These are phyloP conservation scores for Raffaelea ambrosiae DNA, from an alignment of 2,329 filamentous ascomycete genomes.

Conservation along the genomic window DNA sequence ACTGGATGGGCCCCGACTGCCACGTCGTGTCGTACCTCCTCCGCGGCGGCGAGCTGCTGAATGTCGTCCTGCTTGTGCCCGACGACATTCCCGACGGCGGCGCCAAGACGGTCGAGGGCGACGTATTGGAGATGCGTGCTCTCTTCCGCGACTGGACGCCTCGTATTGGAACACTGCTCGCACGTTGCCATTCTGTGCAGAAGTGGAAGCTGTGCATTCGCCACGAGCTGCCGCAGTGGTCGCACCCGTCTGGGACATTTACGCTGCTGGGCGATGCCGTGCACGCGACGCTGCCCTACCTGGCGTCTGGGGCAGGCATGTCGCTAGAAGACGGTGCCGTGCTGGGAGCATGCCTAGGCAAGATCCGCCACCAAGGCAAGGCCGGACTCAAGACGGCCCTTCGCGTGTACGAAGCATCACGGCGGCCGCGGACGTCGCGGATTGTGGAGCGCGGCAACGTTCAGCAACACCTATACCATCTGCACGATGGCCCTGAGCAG, in stretches of 20 bases:
- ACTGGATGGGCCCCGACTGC: background rate
- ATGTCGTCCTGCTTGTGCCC: background rate
- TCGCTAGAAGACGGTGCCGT: background rate
- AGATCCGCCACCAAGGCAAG: background rate
- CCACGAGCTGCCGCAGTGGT: background rate
- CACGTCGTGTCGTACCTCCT: background rate
- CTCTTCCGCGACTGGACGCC: background rate
- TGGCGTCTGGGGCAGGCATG: background rate
- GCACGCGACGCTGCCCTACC: constrained; percentile 4
- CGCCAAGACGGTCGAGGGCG: background rate
- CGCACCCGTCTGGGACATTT: background rate
- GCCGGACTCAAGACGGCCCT: background rate
- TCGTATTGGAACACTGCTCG: background rate
- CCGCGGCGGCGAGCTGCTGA: background rate
- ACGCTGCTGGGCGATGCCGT: constrained; percentile 7
- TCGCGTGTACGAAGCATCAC: background rate
- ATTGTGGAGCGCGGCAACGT: background rate
- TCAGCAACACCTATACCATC: background rate
- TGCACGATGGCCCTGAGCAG: background rate
- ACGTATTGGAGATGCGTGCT: background rate
- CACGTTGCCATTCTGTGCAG: background rate
- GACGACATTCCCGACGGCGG: background rate
- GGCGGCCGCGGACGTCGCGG: background rate
- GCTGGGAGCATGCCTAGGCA: background rate
- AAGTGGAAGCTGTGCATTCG: background rate